Conservation (phyloP, 768 basidiomycete species). For the Wakefieldia striispora region DNA sequence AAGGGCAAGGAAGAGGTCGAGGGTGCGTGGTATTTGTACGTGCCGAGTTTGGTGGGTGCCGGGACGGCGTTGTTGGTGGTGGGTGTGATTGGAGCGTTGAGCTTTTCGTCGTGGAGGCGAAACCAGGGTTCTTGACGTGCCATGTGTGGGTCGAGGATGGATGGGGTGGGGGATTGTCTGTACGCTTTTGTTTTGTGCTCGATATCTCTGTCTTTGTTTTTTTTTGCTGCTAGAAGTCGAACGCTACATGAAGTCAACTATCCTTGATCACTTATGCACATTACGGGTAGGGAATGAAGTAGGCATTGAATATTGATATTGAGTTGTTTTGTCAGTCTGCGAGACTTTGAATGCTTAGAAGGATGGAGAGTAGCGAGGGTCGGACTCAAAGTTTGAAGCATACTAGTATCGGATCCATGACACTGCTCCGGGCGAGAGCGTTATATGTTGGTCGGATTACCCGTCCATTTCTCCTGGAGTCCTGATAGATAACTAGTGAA, state of each 20-base stretch:
- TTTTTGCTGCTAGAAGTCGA: conserved; percentile 11
- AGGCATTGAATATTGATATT: too few species aligned
- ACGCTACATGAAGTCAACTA: not conserved
- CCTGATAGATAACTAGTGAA: too few species aligned
- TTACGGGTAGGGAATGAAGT: too few species aligned
- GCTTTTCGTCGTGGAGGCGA: conserved; percentile 67
- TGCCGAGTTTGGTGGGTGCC: conserved; percentile 78
- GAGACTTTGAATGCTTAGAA: too few species aligned
- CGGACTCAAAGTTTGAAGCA: too few species aligned
- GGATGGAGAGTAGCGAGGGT: too few species aligned
- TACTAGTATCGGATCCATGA: too few species aligned
- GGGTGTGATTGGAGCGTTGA: conserved; percentile 74
- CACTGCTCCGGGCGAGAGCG: too few species aligned
- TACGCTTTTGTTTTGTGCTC: conserved; percentile 7
- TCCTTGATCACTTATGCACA: not conserved
- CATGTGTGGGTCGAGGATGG: not conserved
- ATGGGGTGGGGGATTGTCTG: conserved; percentile 3
- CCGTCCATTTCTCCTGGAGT: too few species aligned
- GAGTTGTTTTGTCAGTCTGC: too few species aligned
- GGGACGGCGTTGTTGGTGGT: conserved; percentile 81
- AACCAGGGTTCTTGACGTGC: conserved; percentile 54
- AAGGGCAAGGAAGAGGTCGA: conserved; percentile 58
- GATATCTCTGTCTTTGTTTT: conserved; percentile 9
- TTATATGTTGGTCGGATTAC: too few species aligned
- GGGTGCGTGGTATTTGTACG: conserved; percentile 74